A percentile compares a stretch with the other conserved stretches of the same genome.
Conservation (phyloP, 306 rosid genomes). For the Cucumis hystrix region DNA sequence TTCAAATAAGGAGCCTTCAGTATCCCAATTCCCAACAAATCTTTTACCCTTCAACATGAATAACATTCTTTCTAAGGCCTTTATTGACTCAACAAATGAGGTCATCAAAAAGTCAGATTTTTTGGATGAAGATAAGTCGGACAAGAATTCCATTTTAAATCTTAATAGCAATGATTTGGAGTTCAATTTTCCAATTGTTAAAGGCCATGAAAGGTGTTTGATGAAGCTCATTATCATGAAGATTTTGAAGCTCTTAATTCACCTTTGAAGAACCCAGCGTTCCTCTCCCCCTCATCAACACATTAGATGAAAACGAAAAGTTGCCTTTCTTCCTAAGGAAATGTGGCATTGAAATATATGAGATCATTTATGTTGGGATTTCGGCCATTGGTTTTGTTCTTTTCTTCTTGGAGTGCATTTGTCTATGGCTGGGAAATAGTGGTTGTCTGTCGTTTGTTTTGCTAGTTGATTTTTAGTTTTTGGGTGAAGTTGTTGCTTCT, state of each 20-base stretch:
- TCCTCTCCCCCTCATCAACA: neutral
- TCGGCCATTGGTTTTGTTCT: neutral
- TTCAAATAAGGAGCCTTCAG: neutral
- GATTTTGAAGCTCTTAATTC: neutral
- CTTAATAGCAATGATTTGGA: neutral
- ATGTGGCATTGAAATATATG: neutral
- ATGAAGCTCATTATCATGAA: neutral
- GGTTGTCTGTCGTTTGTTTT: neutral
- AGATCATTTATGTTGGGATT: neutral
- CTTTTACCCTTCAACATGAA: neutral
- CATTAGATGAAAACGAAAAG: neutral
- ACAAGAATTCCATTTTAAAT: neutral
- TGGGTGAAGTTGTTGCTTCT: neutral
- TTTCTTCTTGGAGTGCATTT: neutral
- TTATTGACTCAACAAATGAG: neutral
- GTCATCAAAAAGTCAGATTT: neutral
- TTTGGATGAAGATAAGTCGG: neutral
- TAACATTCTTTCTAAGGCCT: neutral
- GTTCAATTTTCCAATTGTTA: neutral
- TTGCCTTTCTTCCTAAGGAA: neutral
- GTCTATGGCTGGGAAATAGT: neutral
- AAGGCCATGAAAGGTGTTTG: neutral
- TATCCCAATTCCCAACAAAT: neutral
- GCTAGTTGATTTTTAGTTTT: neutral
- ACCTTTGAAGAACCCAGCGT: neutral